Conservation (phyloP, 805 yeast species). For the Lachancea quebecensis region DNA sequence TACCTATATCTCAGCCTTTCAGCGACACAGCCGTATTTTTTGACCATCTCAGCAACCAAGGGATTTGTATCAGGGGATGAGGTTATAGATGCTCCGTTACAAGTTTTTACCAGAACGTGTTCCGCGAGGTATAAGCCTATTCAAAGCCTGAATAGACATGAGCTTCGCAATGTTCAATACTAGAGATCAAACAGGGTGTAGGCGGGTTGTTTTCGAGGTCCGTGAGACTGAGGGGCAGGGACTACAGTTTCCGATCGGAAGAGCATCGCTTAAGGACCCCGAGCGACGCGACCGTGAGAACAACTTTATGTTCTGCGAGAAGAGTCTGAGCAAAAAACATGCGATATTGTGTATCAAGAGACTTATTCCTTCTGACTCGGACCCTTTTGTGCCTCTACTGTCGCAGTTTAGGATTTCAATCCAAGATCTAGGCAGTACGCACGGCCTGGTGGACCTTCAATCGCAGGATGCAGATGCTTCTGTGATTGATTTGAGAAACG, state of each 20-base stretch:
- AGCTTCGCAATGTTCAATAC: not conserved
- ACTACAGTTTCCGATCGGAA: constrained; percentile 16
- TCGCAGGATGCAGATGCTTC: constrained; percentile 13
- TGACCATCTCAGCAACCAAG: not conserved
- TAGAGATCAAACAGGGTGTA: constrained; percentile 1
- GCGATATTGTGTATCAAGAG: constrained; percentile 19
- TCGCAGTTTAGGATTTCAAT: constrained; percentile 21
- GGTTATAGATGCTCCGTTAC: not conserved
- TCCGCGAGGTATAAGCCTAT: not conserved
- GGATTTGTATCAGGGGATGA: not conserved
- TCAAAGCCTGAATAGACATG: not conserved
- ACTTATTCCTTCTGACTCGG: constrained; percentile 9
- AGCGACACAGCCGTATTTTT: not conserved
- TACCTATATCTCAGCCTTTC: not conserved
- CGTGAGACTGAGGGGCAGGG: constrained; percentile 4
- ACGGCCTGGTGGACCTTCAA: constrained; percentile 23
- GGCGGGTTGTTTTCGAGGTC: constrained; percentile 5
- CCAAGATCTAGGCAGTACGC: constrained; percentile 18
- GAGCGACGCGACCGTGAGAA: constrained; percentile 11
- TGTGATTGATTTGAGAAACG: constrained; percentile 22
- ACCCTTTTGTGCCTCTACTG: constrained; percentile 6
- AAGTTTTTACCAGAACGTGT: not conserved
- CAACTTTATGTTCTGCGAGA: constrained; percentile 19
- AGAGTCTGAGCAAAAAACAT: constrained; percentile 20
- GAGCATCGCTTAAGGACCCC: constrained; percentile 15